A percentile compares a stretch with the other conserved stretches of the same genome.
These are phyloP conservation scores for Cadophora sp. DNA, from an alignment of 2,329 filamentous ascomycete species.

Conservation along the genomic window DNA sequence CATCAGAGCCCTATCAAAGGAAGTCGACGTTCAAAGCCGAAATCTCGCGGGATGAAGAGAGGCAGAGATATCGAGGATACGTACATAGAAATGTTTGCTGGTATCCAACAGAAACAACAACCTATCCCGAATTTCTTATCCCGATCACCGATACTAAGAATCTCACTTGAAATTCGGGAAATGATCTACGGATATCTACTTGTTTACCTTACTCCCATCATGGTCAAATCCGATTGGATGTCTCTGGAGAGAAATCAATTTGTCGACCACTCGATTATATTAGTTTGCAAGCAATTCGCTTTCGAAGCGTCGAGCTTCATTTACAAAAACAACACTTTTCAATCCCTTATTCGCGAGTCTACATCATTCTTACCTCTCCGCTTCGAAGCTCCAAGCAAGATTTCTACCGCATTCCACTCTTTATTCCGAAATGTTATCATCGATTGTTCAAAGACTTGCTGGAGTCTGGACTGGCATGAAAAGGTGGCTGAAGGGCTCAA, in stretches of 20 bases:
- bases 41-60: background rate
- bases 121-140: slow-evolving; percentile 27
- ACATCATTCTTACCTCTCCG: background rate
- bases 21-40: slow-evolving; percentile 7
- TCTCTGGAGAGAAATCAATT: slow-evolving; percentile 29
- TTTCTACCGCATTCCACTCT: slow-evolving; percentile 26
- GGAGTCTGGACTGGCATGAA: slow-evolving; percentile 32
- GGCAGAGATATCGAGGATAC: slow-evolving; percentile 4
- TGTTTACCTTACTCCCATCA: slow-evolving; percentile 33
- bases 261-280: slow-evolving; percentile 28
- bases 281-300: slow-evolving; percentile 38
- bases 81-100: slow-evolving; percentile 22
- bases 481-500: slow-evolving; percentile 30
- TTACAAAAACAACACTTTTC: slow-evolving; percentile 39
- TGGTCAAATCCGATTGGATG: slow-evolving; percentile 37
- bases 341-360: slow-evolving; percentile 33
- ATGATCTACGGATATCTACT: slow-evolving; percentile 38
- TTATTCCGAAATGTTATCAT: slow-evolving; percentile 37
- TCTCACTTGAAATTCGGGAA: slow-evolving; percentile 40
- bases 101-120: slow-evolving; percentile 13
- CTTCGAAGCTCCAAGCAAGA: slow-evolving; percentile 3
- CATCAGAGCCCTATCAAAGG: slow-evolving; percentile 21
- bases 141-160: slow-evolving; percentile 32
- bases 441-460: slow-evolving; percentile 32
- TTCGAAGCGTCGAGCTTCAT: slow-evolving; percentile 36